Evolutionary conservation across 177 flowering plant species (phyloP).

Genomic region (Vitis hybrid): DNA sequence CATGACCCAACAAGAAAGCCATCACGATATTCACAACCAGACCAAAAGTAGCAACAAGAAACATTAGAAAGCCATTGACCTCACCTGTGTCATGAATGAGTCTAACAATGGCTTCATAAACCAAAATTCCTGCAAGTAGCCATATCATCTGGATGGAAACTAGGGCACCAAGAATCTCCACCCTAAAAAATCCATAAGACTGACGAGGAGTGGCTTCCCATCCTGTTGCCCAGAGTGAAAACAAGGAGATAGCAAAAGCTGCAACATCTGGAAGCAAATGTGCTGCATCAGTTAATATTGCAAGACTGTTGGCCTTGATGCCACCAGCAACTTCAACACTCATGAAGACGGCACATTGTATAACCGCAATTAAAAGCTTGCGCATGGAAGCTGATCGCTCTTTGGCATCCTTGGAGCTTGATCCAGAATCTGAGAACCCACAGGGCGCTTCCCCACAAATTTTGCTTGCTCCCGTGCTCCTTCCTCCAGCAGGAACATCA

Average conservation of each 20-base stretch:
- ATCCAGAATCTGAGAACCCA: conserved; percentile 36
- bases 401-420: conserved; percentile 28
- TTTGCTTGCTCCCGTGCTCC: conserved; percentile 20
- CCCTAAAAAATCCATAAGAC: conserved; percentile 54
- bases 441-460: conserved; percentile 42
- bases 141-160: conserved; percentile 57
- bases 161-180: conserved; percentile 53
- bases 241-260: conserved; percentile 53
- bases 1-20: conserved; percentile 52
- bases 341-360: conserved; percentile 43
- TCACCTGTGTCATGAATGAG: conserved; percentile 34
- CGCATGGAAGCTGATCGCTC: conserved; percentile 43
- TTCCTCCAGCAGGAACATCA: conserved; percentile 14
- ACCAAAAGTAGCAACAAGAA: conserved; percentile 52
- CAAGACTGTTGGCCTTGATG: conserved; percentile 51
- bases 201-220: conserved; percentile 63
- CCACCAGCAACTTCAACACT: conserved; percentile 48
- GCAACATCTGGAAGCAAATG: conserved; percentile 57
- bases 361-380: conserved; percentile 38
- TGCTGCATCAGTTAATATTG: conserved; percentile 57
- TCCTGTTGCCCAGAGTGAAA: conserved; percentile 58
- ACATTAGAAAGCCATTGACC: conserved; percentile 52
- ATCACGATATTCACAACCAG: conserved; percentile 47
- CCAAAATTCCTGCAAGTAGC: conserved; percentile 48
- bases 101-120: conserved; percentile 55